Conservation (phyloP, 495 filamentous ascomycete genomes). For the Trichoderma parareesei region DNA sequence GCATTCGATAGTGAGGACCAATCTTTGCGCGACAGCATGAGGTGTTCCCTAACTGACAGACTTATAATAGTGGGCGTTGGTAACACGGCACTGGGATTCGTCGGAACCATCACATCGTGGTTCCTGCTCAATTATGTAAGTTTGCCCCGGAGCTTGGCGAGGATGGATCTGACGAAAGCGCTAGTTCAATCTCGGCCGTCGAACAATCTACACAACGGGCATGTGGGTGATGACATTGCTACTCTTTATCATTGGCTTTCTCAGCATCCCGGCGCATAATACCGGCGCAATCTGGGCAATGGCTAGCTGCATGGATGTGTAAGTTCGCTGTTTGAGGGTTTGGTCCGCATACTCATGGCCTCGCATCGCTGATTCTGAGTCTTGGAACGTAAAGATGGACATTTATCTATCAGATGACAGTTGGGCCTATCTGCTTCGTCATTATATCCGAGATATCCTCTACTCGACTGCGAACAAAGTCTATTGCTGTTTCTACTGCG, state of each 20-base stretch:
- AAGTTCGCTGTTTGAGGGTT: constrained; percentile 39
- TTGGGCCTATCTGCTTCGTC: constrained; percentile 56
- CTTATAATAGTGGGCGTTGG: neutral
- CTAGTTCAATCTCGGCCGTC: constrained; percentile 41
- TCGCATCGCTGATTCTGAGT: neutral
- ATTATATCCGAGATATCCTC: constrained; percentile 53
- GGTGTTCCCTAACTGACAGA: constrained; percentile 10
- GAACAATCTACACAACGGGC: constrained; percentile 34
- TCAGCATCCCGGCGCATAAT: constrained; percentile 31
- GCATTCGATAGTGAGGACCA: constrained; percentile 40
- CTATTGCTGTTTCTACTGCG: constrained; percentile 53
- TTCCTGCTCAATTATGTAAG: constrained; percentile 20
- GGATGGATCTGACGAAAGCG: constrained; percentile 45
- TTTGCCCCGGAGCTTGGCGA: constrained; percentile 24
- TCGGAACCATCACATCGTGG: constrained; percentile 35
- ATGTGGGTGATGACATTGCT: constrained; percentile 20
- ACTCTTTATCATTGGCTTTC: constrained; percentile 29
- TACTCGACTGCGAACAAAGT: constrained; percentile 51
- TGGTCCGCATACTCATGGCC: too few relatives aligned
- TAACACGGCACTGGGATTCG: constrained; percentile 17
- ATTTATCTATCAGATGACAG: constrained; percentile 46
- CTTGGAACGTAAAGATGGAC: neutral
- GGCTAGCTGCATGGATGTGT: constrained; percentile 9
- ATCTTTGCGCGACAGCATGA: neutral
- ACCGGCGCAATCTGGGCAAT: constrained; percentile 44